Conservation (phyloP, 2,329 filamentous ascomycete species). For the Colletotrichum musae region DNA sequence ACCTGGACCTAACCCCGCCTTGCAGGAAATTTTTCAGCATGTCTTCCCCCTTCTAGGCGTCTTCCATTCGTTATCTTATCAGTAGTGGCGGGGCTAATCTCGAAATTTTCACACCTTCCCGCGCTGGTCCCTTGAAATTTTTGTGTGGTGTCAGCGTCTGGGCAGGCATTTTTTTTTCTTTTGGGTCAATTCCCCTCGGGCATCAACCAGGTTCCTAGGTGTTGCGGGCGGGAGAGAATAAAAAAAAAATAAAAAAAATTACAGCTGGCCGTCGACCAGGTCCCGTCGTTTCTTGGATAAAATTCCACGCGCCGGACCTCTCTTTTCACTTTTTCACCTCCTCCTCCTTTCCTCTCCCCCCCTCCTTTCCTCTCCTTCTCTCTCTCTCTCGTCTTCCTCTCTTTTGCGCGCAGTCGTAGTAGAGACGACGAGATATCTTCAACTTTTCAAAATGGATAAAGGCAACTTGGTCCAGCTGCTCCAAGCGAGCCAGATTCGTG, state of each 20-base stretch:
- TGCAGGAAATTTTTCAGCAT: slow-evolving; percentile 34
- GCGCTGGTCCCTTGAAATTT: slow-evolving; percentile 39
- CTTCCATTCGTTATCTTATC: slow-evolving; percentile 41
- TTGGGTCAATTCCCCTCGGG: slow-evolving; percentile 36
- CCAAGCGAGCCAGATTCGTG: slow-evolving; percentile 89
- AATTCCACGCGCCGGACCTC: slow-evolving; percentile 37
- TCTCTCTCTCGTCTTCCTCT: slow-evolving; percentile 22
- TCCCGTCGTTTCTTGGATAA: slow-evolving; percentile 30
- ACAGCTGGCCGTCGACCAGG: slow-evolving; percentile 29
- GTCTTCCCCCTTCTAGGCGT: not conserved
- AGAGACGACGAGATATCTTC: slow-evolving; percentile 37
- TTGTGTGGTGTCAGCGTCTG: slow-evolving; percentile 27
- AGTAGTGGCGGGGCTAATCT: slow-evolving; percentile 35
- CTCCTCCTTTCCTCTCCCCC: slow-evolving; percentile 32
- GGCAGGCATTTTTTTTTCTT: slow-evolving; percentile 12
- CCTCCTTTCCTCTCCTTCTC: slow-evolving; percentile 32
- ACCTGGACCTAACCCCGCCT: slow-evolving; percentile 38
- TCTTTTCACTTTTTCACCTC: slow-evolving; percentile 36
- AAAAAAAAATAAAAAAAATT: not conserved
- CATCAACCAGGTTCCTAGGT: slow-evolving; percentile 26
- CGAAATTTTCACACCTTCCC: slow-evolving; percentile 38
- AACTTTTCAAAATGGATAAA: slow-evolving; percentile 56
- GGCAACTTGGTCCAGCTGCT: slow-evolving; percentile 89
- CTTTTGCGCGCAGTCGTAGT: slow-evolving; percentile 28
- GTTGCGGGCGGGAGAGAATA: not conserved